Percentiles rank a stretch among this genome's conserved stretches.
phyloP scores from a whole-genome alignment of 371 early-diverging fungal genomes.

The Mucor velutinosus region DNA sequence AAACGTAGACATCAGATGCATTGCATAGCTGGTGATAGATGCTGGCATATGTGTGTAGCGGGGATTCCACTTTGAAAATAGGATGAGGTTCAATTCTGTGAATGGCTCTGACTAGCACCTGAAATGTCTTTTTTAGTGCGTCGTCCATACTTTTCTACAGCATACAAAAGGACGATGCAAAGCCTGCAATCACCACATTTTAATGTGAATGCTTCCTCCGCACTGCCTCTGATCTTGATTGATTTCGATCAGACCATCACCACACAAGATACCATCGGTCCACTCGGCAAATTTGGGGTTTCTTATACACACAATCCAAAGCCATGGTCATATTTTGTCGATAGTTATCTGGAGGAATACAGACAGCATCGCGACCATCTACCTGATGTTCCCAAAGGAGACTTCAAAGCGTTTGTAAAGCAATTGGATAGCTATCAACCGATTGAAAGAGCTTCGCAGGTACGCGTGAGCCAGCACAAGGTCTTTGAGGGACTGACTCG shows the following conservation, averaged over 20 bases:
- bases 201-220: neutral
- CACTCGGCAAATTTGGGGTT: constrained; percentile 35
- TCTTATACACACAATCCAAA: constrained; percentile 1
- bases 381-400: neutral
- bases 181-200: neutral
- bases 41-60: neutral
- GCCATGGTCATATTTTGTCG: constrained; percentile 40
- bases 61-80: too few species aligned
- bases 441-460: constrained; percentile 36
- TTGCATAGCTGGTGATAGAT: neutral
- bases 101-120: neutral
- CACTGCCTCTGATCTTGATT: constrained; percentile 18
- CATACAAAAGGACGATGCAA: neutral
- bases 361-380: constrained; percentile 6
- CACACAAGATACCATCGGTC: constrained; percentile 35
- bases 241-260: constrained; percentile 54
- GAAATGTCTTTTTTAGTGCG: neutral
- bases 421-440: constrained; percentile 25
- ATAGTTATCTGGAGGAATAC: constrained; percentile 43
- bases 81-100: too few species aligned
- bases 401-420: neutral
- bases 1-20: neutral
- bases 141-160: neutral
- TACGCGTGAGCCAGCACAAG: constrained; percentile 25
- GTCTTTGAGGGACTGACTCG: constrained; percentile 36